A percentile compares a stretch with the other conserved stretches of the same genome.
Evolutionary conservation across 352 stramenopile species (phyloP).

Genomic region (Pythium sukuiense): DNA sequence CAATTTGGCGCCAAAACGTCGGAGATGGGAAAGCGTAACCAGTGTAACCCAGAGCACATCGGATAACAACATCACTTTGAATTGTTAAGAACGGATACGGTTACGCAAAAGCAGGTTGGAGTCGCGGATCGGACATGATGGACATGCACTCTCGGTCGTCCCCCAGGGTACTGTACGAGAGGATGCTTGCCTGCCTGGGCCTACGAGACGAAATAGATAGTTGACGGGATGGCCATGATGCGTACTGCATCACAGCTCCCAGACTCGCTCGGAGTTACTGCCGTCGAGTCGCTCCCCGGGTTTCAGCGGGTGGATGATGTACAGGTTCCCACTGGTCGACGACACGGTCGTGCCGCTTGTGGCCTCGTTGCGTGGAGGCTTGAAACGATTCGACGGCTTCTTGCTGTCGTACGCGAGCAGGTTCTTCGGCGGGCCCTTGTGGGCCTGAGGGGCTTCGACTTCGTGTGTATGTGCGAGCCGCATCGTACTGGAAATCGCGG

Average conservation of each 20-base stretch:
- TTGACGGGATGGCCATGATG: neutral
- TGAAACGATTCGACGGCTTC: conserved; percentile 28
- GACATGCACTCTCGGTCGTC: no score
- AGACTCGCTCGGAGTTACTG: conserved; percentile 14
- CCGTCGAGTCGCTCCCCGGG: neutral
- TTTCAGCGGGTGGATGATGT: conserved; percentile 13
- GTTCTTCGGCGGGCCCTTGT: conserved; percentile 13
- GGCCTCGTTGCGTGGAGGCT: conserved; percentile 13
- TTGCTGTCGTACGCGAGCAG: conserved; percentile 29
- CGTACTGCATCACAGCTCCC: conserved; percentile 16
- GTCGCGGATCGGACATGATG: neutral
- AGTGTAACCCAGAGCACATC: neutral
- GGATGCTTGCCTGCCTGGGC: no score
- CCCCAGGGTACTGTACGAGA: no score
- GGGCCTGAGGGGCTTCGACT: neutral
- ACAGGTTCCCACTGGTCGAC: conserved; percentile 18
- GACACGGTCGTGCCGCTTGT: neutral
- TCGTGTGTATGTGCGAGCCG: conserved; percentile 21
- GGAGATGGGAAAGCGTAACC: neutral
- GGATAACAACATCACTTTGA: neutral
- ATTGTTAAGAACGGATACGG: neutral
- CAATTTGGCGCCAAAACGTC: conserved; percentile 1
- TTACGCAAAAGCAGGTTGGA: neutral
- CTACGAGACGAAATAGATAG: neutral
- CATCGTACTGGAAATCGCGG: conserved; percentile 27